Evolutionary conservation across 495 filamentous ascomycete species (phyloP), one percentile per base, ranked within the genome.

Genomic region (Parachaetomium inaequale): DNA sequence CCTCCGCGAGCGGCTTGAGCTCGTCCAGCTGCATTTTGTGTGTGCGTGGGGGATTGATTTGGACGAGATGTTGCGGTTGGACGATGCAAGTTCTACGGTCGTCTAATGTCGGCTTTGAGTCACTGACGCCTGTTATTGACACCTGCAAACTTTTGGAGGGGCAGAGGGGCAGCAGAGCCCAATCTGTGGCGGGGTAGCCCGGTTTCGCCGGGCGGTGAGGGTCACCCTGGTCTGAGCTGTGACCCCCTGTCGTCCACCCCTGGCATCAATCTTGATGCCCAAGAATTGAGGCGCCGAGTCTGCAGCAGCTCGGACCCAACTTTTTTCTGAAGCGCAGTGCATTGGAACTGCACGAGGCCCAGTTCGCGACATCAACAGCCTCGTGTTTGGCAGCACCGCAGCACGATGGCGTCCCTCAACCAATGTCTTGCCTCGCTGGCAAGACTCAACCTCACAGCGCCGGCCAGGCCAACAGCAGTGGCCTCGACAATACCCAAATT

Each of bases 361-460:
- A 59, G 51, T 61, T 56, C 62, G 53, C 66, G 66, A 65, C 58
- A 52, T 29, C 46, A 21, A 23, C 36, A 19, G 43, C 6, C 32
- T 40, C 26, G 58, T 58, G 57, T 61, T 19, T 45, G 17, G 46
- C 25, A 52, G 38, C 57, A 7, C 47, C 40, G 43, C 45, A 45
- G 29, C 57, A 60, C 64, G 36, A 82, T 81, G 79, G 74, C 75
- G 42, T 72, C 78, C 40, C 69, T 74, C 61, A 74, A 68, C 62
- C 70, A 76, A 61, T 88, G 84, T 69, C 78, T 89, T 63, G 81
- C 85, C 68, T 85, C 83, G 12, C 74, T 84, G 68, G 86, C 86
- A 74, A 88, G 75, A 62, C 75, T 85, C 26, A 88, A 68, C 55
- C 70, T 80, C 6, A 71, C 74, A 23, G 46, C 74, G 15, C 52